phyloP scores from a whole-genome alignment of 768 basidiomycete genomes.

The Termitomyces sp. region DNA sequence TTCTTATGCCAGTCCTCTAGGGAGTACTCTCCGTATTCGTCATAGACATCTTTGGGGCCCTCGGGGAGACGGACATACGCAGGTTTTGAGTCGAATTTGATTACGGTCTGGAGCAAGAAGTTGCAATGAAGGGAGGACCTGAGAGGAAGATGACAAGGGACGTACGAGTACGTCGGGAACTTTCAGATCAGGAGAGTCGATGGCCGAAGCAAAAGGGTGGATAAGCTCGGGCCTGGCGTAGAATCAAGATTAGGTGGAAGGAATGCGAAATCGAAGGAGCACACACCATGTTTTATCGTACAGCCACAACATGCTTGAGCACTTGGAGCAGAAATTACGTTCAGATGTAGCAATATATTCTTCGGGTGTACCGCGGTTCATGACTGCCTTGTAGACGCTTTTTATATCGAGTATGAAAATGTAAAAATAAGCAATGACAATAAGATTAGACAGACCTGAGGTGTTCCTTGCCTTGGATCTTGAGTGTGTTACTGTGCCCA shows the following conservation, averaged over 20 bases:
- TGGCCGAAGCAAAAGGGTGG: slow-evolving; percentile 66
- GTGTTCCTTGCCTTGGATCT: slow-evolving; percentile 49
- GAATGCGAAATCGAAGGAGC: background rate
- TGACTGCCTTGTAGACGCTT: slow-evolving; percentile 59
- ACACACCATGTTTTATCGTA: slow-evolving; percentile 51
- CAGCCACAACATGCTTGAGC: slow-evolving; percentile 64
- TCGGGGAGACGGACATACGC: slow-evolving; percentile 59
- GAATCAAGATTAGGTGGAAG: background rate
- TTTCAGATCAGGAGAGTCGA: slow-evolving; percentile 56
- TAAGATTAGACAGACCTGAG: slow-evolving; percentile 36
- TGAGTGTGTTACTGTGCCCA: slow-evolving; percentile 44
- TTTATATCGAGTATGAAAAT: background rate
- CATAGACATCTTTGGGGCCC: slow-evolving; percentile 43
- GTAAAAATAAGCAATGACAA: background rate
- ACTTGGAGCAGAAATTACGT: slow-evolving; percentile 58
- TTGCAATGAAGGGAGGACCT: background rate
- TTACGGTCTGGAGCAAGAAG: slow-evolving; percentile 30
- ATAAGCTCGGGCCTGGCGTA: slow-evolving; percentile 51
- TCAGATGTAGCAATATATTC: slow-evolving; percentile 48
- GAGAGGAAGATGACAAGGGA: background rate
- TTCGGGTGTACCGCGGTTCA: slow-evolving; percentile 49
- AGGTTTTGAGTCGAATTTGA: slow-evolving; percentile 23
- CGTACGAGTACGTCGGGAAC: slow-evolving; percentile 30
- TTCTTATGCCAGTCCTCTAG: slow-evolving; percentile 61
- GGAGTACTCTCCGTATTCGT: slow-evolving; percentile 38